Evolutionary conservation across 495 filamentous ascomycete genomes (phyloP).

Genomic region (Aspergillus hancockii): DNA sequence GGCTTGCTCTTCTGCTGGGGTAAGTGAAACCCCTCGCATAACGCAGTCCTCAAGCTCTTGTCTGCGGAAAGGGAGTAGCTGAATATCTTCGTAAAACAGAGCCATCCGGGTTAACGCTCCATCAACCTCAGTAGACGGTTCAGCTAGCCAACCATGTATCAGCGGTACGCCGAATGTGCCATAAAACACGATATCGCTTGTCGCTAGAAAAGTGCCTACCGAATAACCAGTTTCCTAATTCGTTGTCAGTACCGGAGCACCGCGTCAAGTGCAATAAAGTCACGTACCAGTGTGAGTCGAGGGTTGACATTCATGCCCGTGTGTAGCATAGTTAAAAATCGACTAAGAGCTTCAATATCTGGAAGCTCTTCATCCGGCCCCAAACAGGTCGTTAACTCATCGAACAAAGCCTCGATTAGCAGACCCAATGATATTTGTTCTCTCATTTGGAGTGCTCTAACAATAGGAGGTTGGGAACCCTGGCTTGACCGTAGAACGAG

Average conservation of each 20-base stretch:
- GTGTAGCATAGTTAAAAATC: conserved; percentile 84
- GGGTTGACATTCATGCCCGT: conserved; percentile 99
- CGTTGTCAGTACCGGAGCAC: conserved; percentile 17
- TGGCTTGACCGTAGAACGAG: conserved; percentile 76
- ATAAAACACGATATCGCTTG: conserved; percentile 82
- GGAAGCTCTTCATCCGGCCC: conserved; percentile 62
- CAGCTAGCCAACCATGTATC: conserved; percentile 91
- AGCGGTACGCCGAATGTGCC: conserved; percentile 83
- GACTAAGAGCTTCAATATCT: conserved; percentile 83
- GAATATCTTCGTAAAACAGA: conserved; percentile 83
- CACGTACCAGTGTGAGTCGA: conserved; percentile 63
- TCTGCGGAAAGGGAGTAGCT: conserved; percentile 82
- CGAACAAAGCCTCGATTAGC: conserved; percentile 83
- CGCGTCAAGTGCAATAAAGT: conserved; percentile 35
- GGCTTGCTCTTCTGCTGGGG: conserved; percentile 64
- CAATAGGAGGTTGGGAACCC: conserved; percentile 63
- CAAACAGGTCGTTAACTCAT: conserved; percentile 77
- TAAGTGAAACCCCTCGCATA: conserved; percentile 50
- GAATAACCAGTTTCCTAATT: conserved; percentile 47
- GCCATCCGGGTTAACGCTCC: conserved; percentile 70
- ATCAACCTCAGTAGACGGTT: conserved; percentile 60
- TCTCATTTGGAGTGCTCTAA: conserved; percentile 71
- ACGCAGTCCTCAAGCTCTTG: conserved; percentile 86
- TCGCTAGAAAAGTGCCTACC: conserved; percentile 74
- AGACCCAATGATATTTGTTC: conserved; percentile 87